Evolutionary conservation across 2,329 filamentous ascomycete genomes (phyloP).

Genomic region (Xylariaceae sp.): DNA sequence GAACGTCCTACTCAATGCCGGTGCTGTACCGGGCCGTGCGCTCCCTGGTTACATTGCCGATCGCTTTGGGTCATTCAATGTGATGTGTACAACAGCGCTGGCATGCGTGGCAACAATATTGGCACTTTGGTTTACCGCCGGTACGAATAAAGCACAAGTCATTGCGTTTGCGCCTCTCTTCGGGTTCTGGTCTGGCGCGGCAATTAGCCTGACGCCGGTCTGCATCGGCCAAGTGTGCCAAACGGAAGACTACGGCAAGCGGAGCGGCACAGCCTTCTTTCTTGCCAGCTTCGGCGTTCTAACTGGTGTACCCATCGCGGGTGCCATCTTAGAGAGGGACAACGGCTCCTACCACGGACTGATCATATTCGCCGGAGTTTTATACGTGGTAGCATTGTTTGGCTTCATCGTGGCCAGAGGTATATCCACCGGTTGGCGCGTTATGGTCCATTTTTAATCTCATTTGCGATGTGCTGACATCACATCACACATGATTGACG

Average conservation of each 20-base stretch:
- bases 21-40: conserved; percentile 13
- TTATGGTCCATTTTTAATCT: conserved; percentile 6
- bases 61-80: conserved; percentile 14
- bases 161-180: conserved; percentile 13
- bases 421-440: conserved; percentile 7
- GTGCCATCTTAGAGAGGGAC: conserved; percentile 7
- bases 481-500: too few relatives aligned
- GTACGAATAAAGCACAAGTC: conserved; percentile 7
- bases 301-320: conserved; percentile 10
- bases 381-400: conserved; percentile 9
- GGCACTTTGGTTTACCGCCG: conserved; percentile 11
- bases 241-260: conserved; percentile 15
- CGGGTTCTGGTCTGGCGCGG: conserved; percentile 15
- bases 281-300: conserved; percentile 12
- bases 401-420: conserved; percentile 13
- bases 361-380: conserved; percentile 10
- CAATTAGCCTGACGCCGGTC: conserved; percentile 12
- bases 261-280: conserved; percentile 15
- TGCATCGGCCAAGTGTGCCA: conserved; percentile 15
- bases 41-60: conserved; percentile 15
- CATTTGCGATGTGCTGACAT: not conserved
- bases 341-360: conserved; percentile 9
- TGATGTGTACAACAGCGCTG: conserved; percentile 7
- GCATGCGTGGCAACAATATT: conserved; percentile 11
- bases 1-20: conserved; percentile 10